phyloP scores from a whole-genome alignment of 2,329 filamentous ascomycete genomes.

The Diaporthe destruens region DNA sequence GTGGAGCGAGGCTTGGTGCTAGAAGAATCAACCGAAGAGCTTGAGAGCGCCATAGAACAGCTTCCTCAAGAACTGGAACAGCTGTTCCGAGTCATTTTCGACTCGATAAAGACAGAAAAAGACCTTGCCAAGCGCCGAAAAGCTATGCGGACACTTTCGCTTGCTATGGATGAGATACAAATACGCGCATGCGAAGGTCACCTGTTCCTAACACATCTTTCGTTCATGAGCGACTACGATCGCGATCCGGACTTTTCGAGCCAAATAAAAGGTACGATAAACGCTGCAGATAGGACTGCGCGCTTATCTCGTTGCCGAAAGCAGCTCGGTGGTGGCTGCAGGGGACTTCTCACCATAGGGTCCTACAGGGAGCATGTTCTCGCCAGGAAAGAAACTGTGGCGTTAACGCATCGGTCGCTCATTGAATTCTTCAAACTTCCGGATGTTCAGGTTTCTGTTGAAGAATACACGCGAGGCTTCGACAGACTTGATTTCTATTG shows the following conservation, averaged over 20 bases:
- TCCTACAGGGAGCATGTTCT: neutral
- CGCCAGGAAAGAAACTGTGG: neutral
- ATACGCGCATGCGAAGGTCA: fast-evolving
- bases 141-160: neutral
- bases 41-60: slow-evolving; percentile 1
- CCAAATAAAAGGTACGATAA: neutral
- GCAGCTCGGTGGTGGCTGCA: neutral
- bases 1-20: slow-evolving; percentile 37
- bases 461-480: slow-evolving; percentile 6
- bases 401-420: slow-evolving; percentile 18
- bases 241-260: neutral
- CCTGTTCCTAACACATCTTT: neutral
- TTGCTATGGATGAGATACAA: slow-evolving; percentile 1
- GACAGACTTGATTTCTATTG: slow-evolving; percentile 1
- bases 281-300: neutral
- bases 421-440: slow-evolving; percentile 9
- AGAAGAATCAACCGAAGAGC: slow-evolving; percentile 37
- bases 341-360: slow-evolving; percentile 9
- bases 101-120: slow-evolving; percentile 1
- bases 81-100: slow-evolving; percentile 39
- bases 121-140: neutral
- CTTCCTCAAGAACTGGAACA: slow-evolving; percentile 39
- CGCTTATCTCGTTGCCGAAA: slow-evolving; percentile 27
- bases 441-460: neutral
- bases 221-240: slow-evolving; percentile 28